These are phyloP conservation scores for Murraya koenigii DNA, from an alignment of 345 rosid species.

Conservation along the genomic window DNA sequence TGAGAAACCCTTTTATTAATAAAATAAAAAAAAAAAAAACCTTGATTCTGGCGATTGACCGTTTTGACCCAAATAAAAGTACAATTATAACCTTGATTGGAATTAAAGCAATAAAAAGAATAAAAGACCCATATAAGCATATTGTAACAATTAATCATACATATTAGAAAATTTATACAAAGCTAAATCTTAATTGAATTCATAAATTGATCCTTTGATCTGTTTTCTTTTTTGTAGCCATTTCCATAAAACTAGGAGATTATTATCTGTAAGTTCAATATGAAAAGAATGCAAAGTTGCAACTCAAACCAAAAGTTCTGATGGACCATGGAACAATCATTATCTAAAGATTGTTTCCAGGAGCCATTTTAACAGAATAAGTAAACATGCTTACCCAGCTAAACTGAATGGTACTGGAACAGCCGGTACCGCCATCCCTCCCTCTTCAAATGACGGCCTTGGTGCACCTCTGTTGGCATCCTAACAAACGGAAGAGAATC, in stretches of 20 bases:
- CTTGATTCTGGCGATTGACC: too few relatives aligned
- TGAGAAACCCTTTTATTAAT: too few relatives aligned
- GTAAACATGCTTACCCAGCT: conserved; percentile 13
- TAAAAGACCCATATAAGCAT: neutral
- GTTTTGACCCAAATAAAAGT: too few relatives aligned
- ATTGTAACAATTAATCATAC: neutral
- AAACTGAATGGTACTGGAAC: conserved; percentile 1
- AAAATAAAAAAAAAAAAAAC: too few relatives aligned
- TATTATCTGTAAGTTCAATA: neutral
- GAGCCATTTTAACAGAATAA: neutral
- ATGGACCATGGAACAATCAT: conserved; percentile 1
- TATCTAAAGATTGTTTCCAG: neutral
- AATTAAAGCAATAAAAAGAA: neutral
- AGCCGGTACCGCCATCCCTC: neutral
- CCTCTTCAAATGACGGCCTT: conserved; percentile 8
- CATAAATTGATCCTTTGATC: neutral
- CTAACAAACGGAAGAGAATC: conserved; percentile 2
- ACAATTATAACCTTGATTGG: neutral
- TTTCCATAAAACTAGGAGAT: neutral
- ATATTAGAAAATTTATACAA: neutral
- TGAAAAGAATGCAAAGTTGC: neutral
- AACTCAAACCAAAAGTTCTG: neutral
- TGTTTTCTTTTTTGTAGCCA: neutral
- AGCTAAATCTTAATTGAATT: neutral
- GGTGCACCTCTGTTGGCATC: conserved; percentile 7